Percentiles rank a stretch among this genome's conserved stretches.
Evolutionary conservation across 2,329 filamentous ascomycete genomes (phyloP).

Genomic region (Madurella mycetomatis): DNA sequence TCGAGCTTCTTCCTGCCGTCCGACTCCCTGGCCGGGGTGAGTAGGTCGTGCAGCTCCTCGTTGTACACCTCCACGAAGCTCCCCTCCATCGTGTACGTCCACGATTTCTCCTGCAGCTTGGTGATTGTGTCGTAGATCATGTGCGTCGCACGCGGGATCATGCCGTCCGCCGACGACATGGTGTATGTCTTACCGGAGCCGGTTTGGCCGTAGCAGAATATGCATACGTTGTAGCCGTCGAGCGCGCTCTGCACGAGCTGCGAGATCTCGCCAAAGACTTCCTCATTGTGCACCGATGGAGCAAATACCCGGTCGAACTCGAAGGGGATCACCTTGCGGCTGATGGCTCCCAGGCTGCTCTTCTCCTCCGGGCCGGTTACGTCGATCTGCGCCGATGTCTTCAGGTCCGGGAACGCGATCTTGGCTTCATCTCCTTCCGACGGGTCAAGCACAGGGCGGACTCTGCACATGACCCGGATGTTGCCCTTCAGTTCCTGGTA

Average conservation of each 20-base stretch:
- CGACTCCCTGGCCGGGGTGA: constrained; percentile 58
- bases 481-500: constrained; percentile 98
- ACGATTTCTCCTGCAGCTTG: constrained; percentile 81
- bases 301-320: constrained; percentile 91
- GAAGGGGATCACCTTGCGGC: constrained; percentile 77
- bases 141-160: constrained; percentile 89
- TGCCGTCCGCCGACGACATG: constrained; percentile 86
- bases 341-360: constrained; percentile 70
- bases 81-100: constrained; percentile 91
- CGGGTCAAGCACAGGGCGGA: constrained; percentile 65
- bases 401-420: constrained; percentile 75
- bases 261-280: constrained; percentile 93
- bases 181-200: constrained; percentile 96
- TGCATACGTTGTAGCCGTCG: constrained; percentile 97
- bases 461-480: constrained; percentile 95
- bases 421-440: constrained; percentile 63
- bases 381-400: constrained; percentile 82
- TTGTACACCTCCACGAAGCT: constrained; percentile 98
- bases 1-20: constrained; percentile 80
- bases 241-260: constrained; percentile 94
- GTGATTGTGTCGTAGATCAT: constrained; percentile 91
- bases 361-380: constrained; percentile 79
- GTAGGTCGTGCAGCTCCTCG: constrained; percentile 87
- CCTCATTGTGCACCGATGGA: constrained; percentile 69
- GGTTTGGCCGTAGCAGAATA: constrained; percentile 97